These are phyloP conservation scores for Sordariomycetes sp. DNA, from an alignment of 2,329 filamentous ascomycete species.

Conservation along the genomic window DNA sequence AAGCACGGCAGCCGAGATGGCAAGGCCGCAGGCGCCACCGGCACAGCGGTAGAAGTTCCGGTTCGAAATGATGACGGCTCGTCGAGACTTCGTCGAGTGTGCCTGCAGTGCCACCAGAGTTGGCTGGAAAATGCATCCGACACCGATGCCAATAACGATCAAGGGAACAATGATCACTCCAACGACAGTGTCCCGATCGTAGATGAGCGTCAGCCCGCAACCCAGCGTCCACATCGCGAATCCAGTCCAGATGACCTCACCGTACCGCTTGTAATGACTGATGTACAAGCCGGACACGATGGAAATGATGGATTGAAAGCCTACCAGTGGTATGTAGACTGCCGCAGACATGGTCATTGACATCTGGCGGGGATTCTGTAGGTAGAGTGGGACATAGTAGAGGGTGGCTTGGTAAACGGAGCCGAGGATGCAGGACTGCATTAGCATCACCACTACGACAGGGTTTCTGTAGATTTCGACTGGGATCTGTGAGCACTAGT, in stretches of 20 bases:
- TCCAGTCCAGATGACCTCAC: conserved; percentile 43
- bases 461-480: conserved; percentile 44
- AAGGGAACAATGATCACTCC: conserved; percentile 40
- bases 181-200: conserved; percentile 30
- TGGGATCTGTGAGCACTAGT: conserved; percentile 6
- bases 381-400: conserved; percentile 54
- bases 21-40: conserved; percentile 25
- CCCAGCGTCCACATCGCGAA: conserved; percentile 25
- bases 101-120: conserved; percentile 49
- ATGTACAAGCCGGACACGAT: conserved; percentile 48
- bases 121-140: conserved; percentile 39
- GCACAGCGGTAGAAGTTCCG: conserved; percentile 54
- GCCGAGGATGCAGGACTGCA: conserved; percentile 52
- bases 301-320: conserved; percentile 33
- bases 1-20: conserved; percentile 27
- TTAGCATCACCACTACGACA: conserved; percentile 43
- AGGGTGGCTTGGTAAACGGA: conserved; percentile 48
- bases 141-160: conserved; percentile 37
- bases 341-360: conserved; percentile 35
- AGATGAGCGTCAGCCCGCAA: conserved; percentile 41
- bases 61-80: conserved; percentile 53
- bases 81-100: conserved; percentile 44
- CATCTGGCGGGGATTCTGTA: conserved; percentile 40
- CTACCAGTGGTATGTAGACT: conserved; percentile 39
- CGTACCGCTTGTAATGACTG: conserved; percentile 44